These are phyloP conservation scores for Aspergillus carlsbadensis DNA, from an alignment of 495 filamentous ascomycete species.

Conservation along the genomic window DNA sequence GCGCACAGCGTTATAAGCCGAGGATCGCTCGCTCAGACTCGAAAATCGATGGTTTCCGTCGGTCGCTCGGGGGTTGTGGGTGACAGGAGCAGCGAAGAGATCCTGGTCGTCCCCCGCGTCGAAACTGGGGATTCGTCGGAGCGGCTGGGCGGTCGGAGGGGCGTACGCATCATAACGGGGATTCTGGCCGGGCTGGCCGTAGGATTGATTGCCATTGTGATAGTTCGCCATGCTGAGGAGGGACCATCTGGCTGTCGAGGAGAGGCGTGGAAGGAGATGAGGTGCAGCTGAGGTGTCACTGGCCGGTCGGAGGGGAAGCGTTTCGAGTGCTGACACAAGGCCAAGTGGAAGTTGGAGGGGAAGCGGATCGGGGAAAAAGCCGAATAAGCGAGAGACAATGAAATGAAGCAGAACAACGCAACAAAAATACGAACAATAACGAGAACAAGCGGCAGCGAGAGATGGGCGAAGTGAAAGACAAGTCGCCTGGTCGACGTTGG, in stretches of 20 bases:
- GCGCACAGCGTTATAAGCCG: slow-evolving; percentile 26
- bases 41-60: slow-evolving; percentile 29
- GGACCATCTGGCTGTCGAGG: background rate
- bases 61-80: slow-evolving; percentile 31
- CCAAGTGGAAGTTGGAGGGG: background rate
- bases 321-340: background rate
- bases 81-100: slow-evolving; percentile 41
- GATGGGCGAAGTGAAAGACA: background rate
- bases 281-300: slow-evolving; percentile 1
- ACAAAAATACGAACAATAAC: background rate
- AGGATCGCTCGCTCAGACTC: slow-evolving; percentile 16
- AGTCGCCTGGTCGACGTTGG: too few relatives aligned
- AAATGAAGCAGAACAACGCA: slow-evolving; percentile 1
- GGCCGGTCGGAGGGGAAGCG: background rate
- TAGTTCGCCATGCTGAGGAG: slow-evolving; percentile 45
- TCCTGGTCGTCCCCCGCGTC: slow-evolving; percentile 73
- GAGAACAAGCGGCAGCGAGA: background rate
- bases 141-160: slow-evolving; percentile 38
- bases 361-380: background rate
- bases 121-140: slow-evolving; percentile 68
- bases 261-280: background rate
- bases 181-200: slow-evolving; percentile 32
- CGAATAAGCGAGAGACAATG: slow-evolving; percentile 1
- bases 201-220: slow-evolving; percentile 47
- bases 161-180: slow-evolving; percentile 21